Evolutionary conservation across 768 basidiomycete genomes (phyloP).

Genomic region (Rhizopogon roseolus): DNA sequence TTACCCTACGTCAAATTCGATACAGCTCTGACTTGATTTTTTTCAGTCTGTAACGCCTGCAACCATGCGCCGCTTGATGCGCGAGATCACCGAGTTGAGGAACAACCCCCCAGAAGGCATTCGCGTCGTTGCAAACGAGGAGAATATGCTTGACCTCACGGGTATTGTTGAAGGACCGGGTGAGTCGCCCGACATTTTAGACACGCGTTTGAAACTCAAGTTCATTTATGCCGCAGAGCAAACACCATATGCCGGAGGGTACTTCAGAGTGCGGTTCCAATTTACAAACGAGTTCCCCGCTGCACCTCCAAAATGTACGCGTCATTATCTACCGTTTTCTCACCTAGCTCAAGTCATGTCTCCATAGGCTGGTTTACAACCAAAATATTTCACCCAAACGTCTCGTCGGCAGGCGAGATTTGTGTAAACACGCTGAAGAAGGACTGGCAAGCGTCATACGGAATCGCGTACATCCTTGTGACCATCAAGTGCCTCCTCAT

Average conservation of each 20-base stretch:
- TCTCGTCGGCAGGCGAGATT: constrained; percentile 85
- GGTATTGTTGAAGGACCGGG: constrained; percentile 91
- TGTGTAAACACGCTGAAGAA: constrained; percentile 98
- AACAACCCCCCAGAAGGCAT: constrained; percentile 90
- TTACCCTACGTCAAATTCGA: not conserved
- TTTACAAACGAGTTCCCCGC: constrained; percentile 95
- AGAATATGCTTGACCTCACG: constrained; percentile 83
- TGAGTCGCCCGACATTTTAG: constrained; percentile 30
- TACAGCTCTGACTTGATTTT: not conserved
- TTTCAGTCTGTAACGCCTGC: constrained; percentile 41
- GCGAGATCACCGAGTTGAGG: constrained; percentile 78
- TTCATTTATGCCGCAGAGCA: constrained; percentile 36
- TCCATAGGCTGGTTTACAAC: constrained; percentile 79
- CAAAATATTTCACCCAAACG: constrained; percentile 97
- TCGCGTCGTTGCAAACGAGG: constrained; percentile 78
- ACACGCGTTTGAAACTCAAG: constrained; percentile 3
- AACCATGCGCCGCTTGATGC: constrained; percentile 81
- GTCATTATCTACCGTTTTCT: not conserved
- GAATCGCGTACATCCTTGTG: constrained; percentile 86
- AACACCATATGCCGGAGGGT: constrained; percentile 70
- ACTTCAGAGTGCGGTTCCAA: constrained; percentile 72
- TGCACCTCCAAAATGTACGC: constrained; percentile 87
- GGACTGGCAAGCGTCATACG: constrained; percentile 91
- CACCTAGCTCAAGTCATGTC: not conserved
- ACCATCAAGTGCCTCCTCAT: constrained; percentile 95